These are phyloP conservation scores for Colletotrichum falcatum DNA, from an alignment of 2,329 filamentous ascomycete species.

Conservation along the genomic window DNA sequence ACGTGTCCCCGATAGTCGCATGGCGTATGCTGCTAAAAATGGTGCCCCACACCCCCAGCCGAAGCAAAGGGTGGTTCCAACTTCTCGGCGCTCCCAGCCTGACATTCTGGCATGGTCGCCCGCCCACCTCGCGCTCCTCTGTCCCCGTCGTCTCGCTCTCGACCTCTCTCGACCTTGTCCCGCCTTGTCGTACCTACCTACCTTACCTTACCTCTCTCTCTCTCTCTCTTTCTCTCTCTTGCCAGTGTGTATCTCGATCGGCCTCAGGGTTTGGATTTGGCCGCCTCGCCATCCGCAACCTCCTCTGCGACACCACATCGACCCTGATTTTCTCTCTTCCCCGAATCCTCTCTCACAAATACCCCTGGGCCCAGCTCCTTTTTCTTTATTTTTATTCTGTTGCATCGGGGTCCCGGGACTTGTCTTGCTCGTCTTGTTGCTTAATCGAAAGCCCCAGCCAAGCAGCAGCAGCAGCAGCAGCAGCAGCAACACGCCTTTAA, in stretches of 20 bases:
- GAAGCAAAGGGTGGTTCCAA: constrained; percentile 25
- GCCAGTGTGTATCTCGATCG: too few relatives aligned
- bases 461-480: background rate
- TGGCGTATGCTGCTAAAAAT: constrained; percentile 9
- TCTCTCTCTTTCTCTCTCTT: too few relatives aligned
- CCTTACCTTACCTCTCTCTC: too few relatives aligned
- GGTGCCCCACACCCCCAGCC: background rate
- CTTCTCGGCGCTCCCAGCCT: constrained; percentile 12
- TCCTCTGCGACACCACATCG: constrained; percentile 26
- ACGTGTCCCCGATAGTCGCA: background rate
- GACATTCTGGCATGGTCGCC: constrained; percentile 27
- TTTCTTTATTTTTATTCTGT: constrained; percentile 6
- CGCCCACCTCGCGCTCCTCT: constrained; percentile 36
- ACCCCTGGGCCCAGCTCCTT: constrained; percentile 13
- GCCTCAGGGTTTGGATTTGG: constrained; percentile 23
- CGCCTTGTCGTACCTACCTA: too few relatives aligned
- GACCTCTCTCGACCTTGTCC: too few relatives aligned
- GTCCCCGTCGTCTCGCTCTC: constrained; percentile 23
- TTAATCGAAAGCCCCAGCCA: constrained; percentile 2
- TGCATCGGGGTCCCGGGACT: constrained; percentile 5
- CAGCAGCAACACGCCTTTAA: constrained; percentile 4
- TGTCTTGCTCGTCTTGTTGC: constrained; percentile 2
- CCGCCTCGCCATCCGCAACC: constrained; percentile 15
- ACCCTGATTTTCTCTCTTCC: background rate
- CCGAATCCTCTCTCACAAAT: constrained; percentile 14